phyloP scores from a whole-genome alignment of 1,284 basidiomycete genomes.

The Trametes versicolor region DNA sequence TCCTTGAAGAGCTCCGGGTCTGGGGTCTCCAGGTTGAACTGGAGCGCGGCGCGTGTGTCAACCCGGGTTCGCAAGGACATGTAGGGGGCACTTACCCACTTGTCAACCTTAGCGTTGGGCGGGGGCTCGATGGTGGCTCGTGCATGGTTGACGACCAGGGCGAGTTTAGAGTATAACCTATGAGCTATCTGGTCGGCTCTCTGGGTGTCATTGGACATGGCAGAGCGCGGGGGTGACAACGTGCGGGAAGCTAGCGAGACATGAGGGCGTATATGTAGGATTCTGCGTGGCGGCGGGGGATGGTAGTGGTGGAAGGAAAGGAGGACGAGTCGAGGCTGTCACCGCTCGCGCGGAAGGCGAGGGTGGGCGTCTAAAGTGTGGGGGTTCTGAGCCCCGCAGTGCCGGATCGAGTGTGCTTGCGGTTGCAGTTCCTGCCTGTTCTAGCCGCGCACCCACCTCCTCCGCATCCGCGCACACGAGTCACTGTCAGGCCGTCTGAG shows the following conservation, averaged over 20 bases:
- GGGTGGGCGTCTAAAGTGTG: too few species aligned
- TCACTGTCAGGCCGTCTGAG: slow-evolving; percentile 7
- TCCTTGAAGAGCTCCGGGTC: slow-evolving; percentile 73
- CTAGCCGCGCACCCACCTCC: too few species aligned
- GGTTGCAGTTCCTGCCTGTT: not conserved
- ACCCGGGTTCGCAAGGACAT: not conserved
- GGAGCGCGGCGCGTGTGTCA: slow-evolving; percentile 12
- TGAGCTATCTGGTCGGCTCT: slow-evolving; percentile 86
- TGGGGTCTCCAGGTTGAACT: slow-evolving; percentile 86
- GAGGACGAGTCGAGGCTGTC: slow-evolving; percentile 23
- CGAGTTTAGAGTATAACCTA: slow-evolving; percentile 82
- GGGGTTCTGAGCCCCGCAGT: too few species aligned
- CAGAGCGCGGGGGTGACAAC: slow-evolving; percentile 39
- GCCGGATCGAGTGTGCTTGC: too few species aligned
- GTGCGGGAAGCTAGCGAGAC: slow-evolving; percentile 40
- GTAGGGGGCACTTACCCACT: slow-evolving; percentile 67
- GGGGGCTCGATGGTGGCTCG: slow-evolving; percentile 61
- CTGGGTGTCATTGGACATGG: slow-evolving; percentile 64
- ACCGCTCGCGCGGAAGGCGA: slow-evolving; percentile 1
- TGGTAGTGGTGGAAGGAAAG: slow-evolving; percentile 41
- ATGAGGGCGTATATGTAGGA: slow-evolving; percentile 36
- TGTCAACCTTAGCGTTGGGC: slow-evolving; percentile 65
- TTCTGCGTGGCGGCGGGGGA: slow-evolving; percentile 32
- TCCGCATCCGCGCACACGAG: slow-evolving; percentile 6
- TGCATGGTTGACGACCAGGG: slow-evolving; percentile 75